phyloP scores from a whole-genome alignment of 768 basidiomycete genomes.

The Pulveroboletus ravenelii region DNA sequence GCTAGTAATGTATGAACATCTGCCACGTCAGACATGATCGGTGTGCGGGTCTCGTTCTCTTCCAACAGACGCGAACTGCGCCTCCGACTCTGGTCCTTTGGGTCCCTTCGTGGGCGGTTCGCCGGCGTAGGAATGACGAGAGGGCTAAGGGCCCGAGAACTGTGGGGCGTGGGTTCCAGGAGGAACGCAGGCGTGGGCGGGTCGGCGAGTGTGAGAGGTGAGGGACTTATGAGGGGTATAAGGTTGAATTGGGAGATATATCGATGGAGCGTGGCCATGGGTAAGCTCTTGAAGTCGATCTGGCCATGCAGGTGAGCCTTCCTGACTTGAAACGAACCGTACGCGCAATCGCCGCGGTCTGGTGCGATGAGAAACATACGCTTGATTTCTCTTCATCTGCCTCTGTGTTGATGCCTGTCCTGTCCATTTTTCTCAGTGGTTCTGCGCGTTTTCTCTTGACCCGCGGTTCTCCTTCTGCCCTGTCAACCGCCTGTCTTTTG shows the following conservation, averaged over 20 bases:
- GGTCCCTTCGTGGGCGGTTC: slow-evolving; percentile 68
- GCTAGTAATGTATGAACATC: slow-evolving; percentile 68
- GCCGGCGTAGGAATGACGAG: slow-evolving; percentile 47
- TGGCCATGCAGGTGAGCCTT: slow-evolving; percentile 29
- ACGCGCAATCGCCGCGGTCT: neutral
- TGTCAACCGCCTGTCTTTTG: slow-evolving; percentile 65
- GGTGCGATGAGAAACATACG: slow-evolving; percentile 20
- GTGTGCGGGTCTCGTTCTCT: slow-evolving; percentile 53
- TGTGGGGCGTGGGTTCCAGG: slow-evolving; percentile 42
- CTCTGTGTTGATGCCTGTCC: slow-evolving; percentile 35
- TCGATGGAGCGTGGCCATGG: slow-evolving; percentile 58
- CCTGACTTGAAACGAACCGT: neutral
- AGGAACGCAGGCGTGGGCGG: slow-evolving; percentile 67
- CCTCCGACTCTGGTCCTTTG: slow-evolving; percentile 53
- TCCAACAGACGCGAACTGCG: slow-evolving; percentile 72
- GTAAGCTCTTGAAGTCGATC: slow-evolving; percentile 74
- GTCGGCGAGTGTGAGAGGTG: slow-evolving; percentile 59
- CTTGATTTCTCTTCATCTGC: slow-evolving; percentile 26
- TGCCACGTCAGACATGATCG: slow-evolving; percentile 64
- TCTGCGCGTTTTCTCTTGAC: slow-evolving; percentile 71
- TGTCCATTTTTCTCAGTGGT: slow-evolving; percentile 34
- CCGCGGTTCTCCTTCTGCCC: slow-evolving; percentile 69
- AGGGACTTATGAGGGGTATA: slow-evolving; percentile 64
- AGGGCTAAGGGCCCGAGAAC: slow-evolving; percentile 51
- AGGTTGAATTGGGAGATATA: slow-evolving; percentile 74